Conservation (phyloP, 1,284 basidiomycete species). For the Hemileia vastatrix region DNA sequence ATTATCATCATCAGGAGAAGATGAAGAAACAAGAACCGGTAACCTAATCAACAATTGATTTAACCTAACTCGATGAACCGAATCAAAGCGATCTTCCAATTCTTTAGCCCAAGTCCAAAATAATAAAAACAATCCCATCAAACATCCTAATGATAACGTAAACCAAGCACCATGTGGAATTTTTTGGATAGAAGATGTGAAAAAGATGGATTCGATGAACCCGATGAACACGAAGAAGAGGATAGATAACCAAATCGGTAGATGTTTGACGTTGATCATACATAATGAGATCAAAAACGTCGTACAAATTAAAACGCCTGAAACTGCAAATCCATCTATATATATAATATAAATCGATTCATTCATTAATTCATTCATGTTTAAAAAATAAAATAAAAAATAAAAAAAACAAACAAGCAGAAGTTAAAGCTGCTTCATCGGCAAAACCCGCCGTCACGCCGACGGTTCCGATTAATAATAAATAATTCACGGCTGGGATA, state of each 20-base stretch:
- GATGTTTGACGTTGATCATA: constrained; percentile 23
- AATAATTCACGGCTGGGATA: constrained; percentile 55
- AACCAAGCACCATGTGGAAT: constrained; percentile 31
- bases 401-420: constrained; percentile 49
- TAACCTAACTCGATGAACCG: constrained; percentile 26
- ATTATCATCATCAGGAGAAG: neutral
- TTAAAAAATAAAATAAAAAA: neutral
- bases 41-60: constrained; percentile 26
- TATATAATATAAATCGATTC: neutral
- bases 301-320: constrained; percentile 58
- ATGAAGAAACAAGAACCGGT: too few relatives aligned
- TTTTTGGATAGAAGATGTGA: constrained; percentile 31
- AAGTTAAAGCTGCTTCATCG: constrained; percentile 50
- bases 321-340: constrained; percentile 52
- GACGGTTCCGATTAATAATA: constrained; percentile 53
- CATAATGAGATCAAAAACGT: constrained; percentile 51
- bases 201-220: constrained; percentile 42
- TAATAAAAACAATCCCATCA: constrained; percentile 26
- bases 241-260: constrained; percentile 44
- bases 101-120: constrained; percentile 29
- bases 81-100: constrained; percentile 32
- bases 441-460: constrained; percentile 55
- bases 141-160: constrained; percentile 26
- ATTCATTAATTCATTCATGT: too few relatives aligned
- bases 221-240: constrained; percentile 54